These are phyloP conservation scores for Backusella luteola DNA, from an alignment of 192 early-diverging fungal genomes.

Conservation along the genomic window DNA sequence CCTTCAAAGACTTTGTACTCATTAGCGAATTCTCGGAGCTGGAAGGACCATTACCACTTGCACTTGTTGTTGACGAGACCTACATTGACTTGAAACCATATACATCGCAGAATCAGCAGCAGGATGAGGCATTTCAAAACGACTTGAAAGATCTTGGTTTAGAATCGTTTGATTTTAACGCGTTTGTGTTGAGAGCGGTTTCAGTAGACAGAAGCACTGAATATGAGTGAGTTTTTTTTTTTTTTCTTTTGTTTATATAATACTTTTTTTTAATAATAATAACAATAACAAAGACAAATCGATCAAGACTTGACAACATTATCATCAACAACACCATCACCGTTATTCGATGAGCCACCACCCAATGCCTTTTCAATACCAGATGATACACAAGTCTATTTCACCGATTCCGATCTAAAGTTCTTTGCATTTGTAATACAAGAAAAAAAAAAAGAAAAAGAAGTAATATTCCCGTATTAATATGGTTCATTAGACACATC, in stretches of 20 bases:
- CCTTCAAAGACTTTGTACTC: constrained; percentile 49
- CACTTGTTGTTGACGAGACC: constrained; percentile 30
- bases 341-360: neutral
- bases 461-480: neutral
- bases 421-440: constrained; percentile 53
- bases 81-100: constrained; percentile 29
- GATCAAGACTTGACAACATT: neutral
- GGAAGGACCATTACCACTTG: constrained; percentile 49
- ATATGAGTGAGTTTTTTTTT: constrained; percentile 6
- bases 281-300: neutral
- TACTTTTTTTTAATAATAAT: neutral
- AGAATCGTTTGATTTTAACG: constrained; percentile 44
- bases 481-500: constrained; percentile 41
- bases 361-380: constrained; percentile 40
- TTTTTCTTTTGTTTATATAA: neutral
- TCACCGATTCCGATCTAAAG: constrained; percentile 43
- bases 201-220: constrained; percentile 40
- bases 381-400: constrained; percentile 53
- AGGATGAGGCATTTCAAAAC: constrained; percentile 3
- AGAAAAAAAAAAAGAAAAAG: neutral
- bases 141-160: constrained; percentile 12
- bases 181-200: constrained; percentile 49
- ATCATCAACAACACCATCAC: neutral
- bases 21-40: constrained; percentile 54
- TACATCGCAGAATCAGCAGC: neutral